A percentile compares a stretch with the other conserved stretches of the same genome.
Conservation (phyloP, 345 rosid species). For the Lumnitzera littorea region DNA sequence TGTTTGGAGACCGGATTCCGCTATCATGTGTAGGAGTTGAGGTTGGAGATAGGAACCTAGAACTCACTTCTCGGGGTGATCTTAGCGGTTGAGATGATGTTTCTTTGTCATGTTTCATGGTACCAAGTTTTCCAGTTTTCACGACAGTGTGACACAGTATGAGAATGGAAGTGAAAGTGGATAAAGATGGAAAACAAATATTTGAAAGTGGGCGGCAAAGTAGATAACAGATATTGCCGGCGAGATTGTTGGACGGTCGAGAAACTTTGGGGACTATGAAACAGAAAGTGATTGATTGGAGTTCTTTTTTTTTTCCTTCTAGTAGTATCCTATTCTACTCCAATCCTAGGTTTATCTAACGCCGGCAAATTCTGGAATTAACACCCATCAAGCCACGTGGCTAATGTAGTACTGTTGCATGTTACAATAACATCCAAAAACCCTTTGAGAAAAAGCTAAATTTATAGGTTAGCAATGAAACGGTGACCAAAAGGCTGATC, state of each 20-base stretch:
- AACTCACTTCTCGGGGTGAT: slow-evolving; percentile 47
- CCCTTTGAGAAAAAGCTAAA: slow-evolving; percentile 33
- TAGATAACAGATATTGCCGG: slow-evolving; percentile 35
- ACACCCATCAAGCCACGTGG: slow-evolving; percentile 15
- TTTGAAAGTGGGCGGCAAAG: slow-evolving; percentile 48
- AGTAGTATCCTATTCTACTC: no score
- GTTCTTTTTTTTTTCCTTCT: no score
- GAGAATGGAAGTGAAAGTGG: neutral
- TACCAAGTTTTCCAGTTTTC: neutral
- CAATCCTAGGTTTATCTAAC: no score
- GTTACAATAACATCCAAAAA: slow-evolving; percentile 1
- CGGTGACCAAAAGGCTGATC: no score
- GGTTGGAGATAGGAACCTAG: slow-evolving; percentile 51
- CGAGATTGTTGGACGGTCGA: slow-evolving; percentile 18
- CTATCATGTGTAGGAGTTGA: slow-evolving; percentile 27
- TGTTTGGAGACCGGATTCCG: slow-evolving; percentile 26
- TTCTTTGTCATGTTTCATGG: slow-evolving; percentile 31
- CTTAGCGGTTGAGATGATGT: slow-evolving; percentile 25
- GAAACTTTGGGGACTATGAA: neutral
- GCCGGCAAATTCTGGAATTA: no score
- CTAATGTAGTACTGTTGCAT: neutral
- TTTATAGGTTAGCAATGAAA: neutral
- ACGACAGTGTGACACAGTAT: neutral
- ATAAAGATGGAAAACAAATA: slow-evolving; percentile 21
- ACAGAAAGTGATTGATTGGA: no score